A percentile compares a stretch with the other conserved stretches of the same genome.
phyloP scores from a whole-genome alignment of 768 basidiomycete species.

The Melanogaster broomeanus region DNA sequence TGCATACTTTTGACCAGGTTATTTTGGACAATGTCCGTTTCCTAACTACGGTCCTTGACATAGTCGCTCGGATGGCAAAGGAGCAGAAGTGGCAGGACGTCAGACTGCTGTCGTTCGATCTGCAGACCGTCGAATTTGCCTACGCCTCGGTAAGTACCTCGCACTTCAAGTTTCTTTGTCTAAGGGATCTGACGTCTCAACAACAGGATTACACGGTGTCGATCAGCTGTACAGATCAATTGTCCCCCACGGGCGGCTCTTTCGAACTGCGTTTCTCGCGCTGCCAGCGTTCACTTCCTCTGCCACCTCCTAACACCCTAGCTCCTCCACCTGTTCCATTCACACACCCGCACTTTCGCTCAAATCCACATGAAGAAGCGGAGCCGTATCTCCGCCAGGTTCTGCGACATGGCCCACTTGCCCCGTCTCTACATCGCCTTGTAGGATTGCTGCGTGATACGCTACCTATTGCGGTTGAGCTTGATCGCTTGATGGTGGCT shows the following conservation, averaged over 20 bases:
- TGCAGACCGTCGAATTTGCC: conserved; percentile 89
- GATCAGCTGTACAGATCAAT: conserved; percentile 77
- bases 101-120: conserved; percentile 83
- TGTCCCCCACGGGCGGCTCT: conserved; percentile 64
- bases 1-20: conserved; percentile 30
- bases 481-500: conserved; percentile 53
- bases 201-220: conserved; percentile 72
- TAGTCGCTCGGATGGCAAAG: conserved; percentile 84
- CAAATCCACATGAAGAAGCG: conserved; percentile 78
- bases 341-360: conserved; percentile 21
- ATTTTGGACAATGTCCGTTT: not conserved
- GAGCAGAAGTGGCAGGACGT: conserved; percentile 73
- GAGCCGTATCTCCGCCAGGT: conserved; percentile 75
- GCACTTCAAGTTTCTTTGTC: not conserved
- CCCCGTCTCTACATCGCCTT: conserved; percentile 64
- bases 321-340: conserved; percentile 35
- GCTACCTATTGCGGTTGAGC: conserved; percentile 71
- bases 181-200: not conserved
- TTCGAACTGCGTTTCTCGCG: conserved; percentile 78
- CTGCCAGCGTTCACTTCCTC: conserved; percentile 15
- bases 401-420: conserved; percentile 66
- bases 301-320: conserved; percentile 17
- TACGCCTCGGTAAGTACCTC: conserved; percentile 58
- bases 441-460: conserved; percentile 74
- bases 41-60: not conserved